Percentiles rank a stretch among this genome's conserved stretches.
phyloP scores from a whole-genome alignment of 2,329 filamentous ascomycete genomes.

The Talaromyces pinophilus region DNA sequence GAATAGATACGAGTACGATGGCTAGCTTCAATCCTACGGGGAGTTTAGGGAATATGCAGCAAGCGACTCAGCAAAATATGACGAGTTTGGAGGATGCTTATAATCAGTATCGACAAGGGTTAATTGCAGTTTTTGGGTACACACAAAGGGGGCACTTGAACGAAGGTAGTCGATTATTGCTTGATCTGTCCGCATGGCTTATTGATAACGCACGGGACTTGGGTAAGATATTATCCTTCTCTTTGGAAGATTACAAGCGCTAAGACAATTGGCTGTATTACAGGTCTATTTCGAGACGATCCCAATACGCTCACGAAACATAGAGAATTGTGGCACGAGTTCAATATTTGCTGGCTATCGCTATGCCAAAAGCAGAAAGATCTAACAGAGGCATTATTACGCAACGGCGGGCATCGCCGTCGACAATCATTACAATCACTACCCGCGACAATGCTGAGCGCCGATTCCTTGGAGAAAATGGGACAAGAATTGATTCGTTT shows the following conservation, averaged over 20 bases:
- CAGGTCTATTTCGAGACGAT: constrained; percentile 84
- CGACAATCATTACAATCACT: constrained; percentile 51
- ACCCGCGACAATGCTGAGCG: constrained; percentile 64
- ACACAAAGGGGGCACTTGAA: constrained; percentile 63
- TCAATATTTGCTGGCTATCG: constrained; percentile 89
- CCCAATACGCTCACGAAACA: constrained; percentile 72
- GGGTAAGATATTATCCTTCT: constrained; percentile 54
- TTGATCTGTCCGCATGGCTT: constrained; percentile 67
- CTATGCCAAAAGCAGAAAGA: constrained; percentile 83
- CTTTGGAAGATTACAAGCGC: neutral
- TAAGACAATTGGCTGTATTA: neutral
- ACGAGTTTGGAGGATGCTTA: constrained; percentile 67
- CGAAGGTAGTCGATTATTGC: constrained; percentile 60
- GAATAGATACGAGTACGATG: constrained; percentile 56
- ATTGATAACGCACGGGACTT: constrained; percentile 65
- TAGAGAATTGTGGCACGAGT: constrained; percentile 86
- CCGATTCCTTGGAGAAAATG: constrained; percentile 72
- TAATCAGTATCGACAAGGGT: constrained; percentile 58
- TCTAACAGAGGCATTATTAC: constrained; percentile 61
- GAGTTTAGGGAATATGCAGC: constrained; percentile 42
- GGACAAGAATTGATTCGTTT: constrained; percentile 78
- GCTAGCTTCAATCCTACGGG: constrained; percentile 47
- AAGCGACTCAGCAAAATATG: constrained; percentile 44
- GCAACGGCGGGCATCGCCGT: constrained; percentile 46
- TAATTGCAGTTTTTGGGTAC: constrained; percentile 69